Evolutionary conservation across 1,284 basidiomycete species (phyloP).

Genomic region (Leccinum griseonigrum): DNA sequence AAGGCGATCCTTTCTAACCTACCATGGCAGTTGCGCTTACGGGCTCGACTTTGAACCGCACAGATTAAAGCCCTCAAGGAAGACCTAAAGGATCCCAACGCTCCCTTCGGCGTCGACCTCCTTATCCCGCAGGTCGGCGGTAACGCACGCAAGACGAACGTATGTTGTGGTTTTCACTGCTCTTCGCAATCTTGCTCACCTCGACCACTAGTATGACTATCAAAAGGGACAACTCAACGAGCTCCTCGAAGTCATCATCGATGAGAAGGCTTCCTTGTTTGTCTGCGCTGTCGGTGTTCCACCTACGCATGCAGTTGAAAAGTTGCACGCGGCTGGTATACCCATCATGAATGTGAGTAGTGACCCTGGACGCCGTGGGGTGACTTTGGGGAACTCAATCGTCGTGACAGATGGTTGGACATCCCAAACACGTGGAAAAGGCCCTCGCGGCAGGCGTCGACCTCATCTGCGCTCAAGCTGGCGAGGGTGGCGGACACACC

Average conservation of each 20-base stretch:
- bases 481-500: conserved; percentile 85
- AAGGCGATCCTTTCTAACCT: conserved; percentile 5
- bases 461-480: conserved; percentile 86
- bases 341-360: conserved; percentile 76
- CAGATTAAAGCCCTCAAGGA: conserved; percentile 76
- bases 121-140: conserved; percentile 82
- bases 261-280: conserved; percentile 79
- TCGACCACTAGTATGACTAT: conserved; percentile 60
- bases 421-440: conserved; percentile 82
- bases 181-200: conserved; percentile 1
- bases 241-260: conserved; percentile 83
- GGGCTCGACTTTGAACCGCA: conserved; percentile 3
- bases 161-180: conserved; percentile 33
- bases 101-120: conserved; percentile 86
- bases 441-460: conserved; percentile 81
- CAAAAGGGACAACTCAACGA: conserved; percentile 79
- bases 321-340: conserved; percentile 77
- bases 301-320: conserved; percentile 73
- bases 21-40: not conserved
- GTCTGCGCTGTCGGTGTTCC: conserved; percentile 88
- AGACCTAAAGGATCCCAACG: conserved; percentile 64
- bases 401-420: conserved; percentile 73
- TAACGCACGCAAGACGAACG: conserved; percentile 82
- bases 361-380: not conserved
- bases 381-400: not conserved